Conservation (phyloP, 192 early-diverging fungal species). For the Chytriomyces sp. region DNA sequence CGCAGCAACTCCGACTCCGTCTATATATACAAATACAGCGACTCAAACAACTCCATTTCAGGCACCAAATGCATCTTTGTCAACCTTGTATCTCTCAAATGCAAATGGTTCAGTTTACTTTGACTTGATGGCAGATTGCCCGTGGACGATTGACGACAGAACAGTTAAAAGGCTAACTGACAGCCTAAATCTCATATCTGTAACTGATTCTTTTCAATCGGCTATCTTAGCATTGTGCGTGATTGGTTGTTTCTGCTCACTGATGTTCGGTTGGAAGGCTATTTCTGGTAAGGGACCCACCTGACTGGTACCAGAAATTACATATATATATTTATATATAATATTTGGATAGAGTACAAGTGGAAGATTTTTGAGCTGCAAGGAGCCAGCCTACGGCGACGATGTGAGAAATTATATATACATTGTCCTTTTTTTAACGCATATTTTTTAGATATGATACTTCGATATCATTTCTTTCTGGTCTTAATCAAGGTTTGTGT, state of each 20-base stretch:
- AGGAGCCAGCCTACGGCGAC: constrained; percentile 42
- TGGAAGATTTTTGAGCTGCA: constrained; percentile 45
- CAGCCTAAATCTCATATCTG: neutral
- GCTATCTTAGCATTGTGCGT: neutral
- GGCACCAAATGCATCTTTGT: neutral
- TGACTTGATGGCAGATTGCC: constrained; percentile 12
- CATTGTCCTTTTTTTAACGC: neutral
- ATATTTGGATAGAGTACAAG: constrained; percentile 16
- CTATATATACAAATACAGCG: constrained; percentile 3
- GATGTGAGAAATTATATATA: constrained; percentile 24
- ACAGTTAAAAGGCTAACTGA: neutral
- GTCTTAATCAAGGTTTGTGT: constrained; percentile 44
- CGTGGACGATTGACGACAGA: neutral
- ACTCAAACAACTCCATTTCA: constrained; percentile 3
- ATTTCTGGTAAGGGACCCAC: constrained; percentile 1
- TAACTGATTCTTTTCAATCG: neutral
- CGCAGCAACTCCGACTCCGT: neutral
- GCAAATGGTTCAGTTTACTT: constrained; percentile 9
- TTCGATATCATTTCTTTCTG: constrained; percentile 48
- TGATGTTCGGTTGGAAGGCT: neutral
- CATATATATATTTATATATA: too few species aligned
- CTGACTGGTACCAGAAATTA: too few species aligned
- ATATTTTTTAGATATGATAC: constrained; percentile 19
- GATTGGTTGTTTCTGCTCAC: neutral
- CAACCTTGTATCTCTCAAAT: neutral